A percentile compares a stretch with the other conserved stretches of the same genome.
phyloP scores from a whole-genome alignment of 768 basidiomycete species.

The Boletus vinaceobasis region DNA sequence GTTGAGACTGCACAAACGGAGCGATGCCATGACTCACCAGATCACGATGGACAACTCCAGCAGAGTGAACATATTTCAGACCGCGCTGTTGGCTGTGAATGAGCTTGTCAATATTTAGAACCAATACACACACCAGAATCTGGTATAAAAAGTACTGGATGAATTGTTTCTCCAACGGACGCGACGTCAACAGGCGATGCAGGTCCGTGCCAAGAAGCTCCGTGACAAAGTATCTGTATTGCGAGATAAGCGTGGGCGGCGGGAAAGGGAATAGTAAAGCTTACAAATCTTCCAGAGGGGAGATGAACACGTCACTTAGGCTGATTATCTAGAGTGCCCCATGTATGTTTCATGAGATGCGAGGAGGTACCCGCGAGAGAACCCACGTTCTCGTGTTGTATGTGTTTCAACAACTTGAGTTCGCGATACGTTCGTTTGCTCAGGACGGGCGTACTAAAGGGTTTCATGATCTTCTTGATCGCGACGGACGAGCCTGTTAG shows the following conservation, averaged over 20 bases:
- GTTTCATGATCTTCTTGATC: slow-evolving; percentile 99
- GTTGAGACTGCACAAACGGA: neutral
- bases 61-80: slow-evolving; percentile 98
- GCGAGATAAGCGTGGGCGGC: neutral
- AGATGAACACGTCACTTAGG: slow-evolving; percentile 98
- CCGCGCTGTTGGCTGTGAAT: slow-evolving; percentile 62
- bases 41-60: slow-evolving; percentile 97
- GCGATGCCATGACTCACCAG: slow-evolving; percentile 49
- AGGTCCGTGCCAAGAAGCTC: slow-evolving; percentile 98
- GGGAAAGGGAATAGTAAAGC: slow-evolving; percentile 26
- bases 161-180: slow-evolving; percentile 98
- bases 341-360: slow-evolving; percentile 3
- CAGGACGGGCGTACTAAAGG: slow-evolving; percentile 97
- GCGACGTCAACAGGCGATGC: slow-evolving; percentile 92
- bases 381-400: slow-evolving; percentile 95
- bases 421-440: slow-evolving; percentile 97
- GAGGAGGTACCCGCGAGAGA: neutral
- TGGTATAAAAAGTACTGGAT: slow-evolving; percentile 99
- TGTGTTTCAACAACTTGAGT: slow-evolving; percentile 96
- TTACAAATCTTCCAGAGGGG: slow-evolving; percentile 96
- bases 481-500: slow-evolving; percentile 91
- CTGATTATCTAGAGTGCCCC: slow-evolving; percentile 79
- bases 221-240: slow-evolving; percentile 91
- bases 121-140: slow-evolving; percentile 67
- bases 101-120: neutral